phyloP scores from a whole-genome alignment of 306 rosid genomes.

The Lagenaria siceraria region DNA sequence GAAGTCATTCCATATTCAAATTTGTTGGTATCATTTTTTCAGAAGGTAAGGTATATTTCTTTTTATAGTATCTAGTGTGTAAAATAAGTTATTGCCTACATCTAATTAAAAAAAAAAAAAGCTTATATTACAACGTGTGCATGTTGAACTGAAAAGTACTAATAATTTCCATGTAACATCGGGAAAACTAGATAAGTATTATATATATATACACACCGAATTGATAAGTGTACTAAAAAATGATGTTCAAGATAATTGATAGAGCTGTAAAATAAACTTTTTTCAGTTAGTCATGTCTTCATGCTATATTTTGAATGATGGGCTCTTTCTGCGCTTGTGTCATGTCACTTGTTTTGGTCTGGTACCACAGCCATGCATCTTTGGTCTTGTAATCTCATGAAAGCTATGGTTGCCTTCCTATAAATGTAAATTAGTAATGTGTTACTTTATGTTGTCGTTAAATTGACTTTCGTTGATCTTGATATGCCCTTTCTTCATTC shows the following conservation, averaged over 20 bases:
- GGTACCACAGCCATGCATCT: background rate
- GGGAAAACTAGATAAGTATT: background rate
- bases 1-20: constrained; percentile 67
- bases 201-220: too few species aligned
- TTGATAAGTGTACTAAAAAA: background rate
- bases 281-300: background rate
- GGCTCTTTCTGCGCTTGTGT: background rate
- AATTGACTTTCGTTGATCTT: background rate
- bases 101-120: too few species aligned
- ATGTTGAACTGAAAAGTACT: background rate
- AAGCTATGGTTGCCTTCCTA: background rate
- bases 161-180: background rate
- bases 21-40: constrained; percentile 75
- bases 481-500: background rate
- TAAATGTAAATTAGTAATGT: background rate
- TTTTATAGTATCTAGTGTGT: background rate
- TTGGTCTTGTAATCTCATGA: background rate
- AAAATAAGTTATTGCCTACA: background rate
- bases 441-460: background rate
- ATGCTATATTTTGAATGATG: background rate
- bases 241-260: background rate
- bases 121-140: background rate
- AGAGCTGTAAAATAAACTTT: background rate
- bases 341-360: background rate
- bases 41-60: constrained; percentile 38